Percentiles rank a stretch among this genome's conserved stretches.
Evolutionary conservation across 2,329 filamentous ascomycete genomes (phyloP).

Genomic region (Trichoderma oligosporum): DNA sequence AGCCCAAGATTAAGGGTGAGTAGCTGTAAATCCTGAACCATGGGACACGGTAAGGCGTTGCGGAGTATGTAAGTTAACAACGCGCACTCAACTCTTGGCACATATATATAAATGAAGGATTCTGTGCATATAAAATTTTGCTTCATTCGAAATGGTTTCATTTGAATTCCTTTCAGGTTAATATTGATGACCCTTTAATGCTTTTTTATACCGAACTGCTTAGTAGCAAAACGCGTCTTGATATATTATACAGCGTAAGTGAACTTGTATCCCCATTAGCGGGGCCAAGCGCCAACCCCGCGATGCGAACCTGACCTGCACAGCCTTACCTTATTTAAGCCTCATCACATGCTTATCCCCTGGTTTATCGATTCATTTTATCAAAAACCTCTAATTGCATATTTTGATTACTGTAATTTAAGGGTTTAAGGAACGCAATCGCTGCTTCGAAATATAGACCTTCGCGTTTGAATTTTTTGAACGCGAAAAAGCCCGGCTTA

Average conservation of each 20-base stretch:
- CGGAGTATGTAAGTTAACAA: not conserved
- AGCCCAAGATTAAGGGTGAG: slow-evolving; percentile 46
- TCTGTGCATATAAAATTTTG: not conserved
- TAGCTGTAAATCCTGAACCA: slow-evolving; percentile 21
- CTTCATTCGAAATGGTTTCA: too few species aligned
- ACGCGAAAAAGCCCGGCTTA: not conserved
- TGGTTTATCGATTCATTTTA: not conserved
- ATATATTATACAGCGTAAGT: too few species aligned
- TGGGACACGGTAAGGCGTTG: not conserved
- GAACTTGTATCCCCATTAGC: not conserved
- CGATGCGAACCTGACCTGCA: slow-evolving; percentile 12
- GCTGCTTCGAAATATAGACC: not conserved
- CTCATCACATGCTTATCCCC: slow-evolving; percentile 3
- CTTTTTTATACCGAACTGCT: too few species aligned
- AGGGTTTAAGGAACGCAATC: not conserved
- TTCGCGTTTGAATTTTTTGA: not conserved
- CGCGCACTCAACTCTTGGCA: slow-evolving; percentile 8
- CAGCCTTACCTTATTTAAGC: slow-evolving; percentile 9
- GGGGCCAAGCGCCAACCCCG: not conserved
- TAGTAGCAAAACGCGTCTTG: too few species aligned
- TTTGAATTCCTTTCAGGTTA: too few species aligned
- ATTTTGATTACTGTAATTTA: not conserved
- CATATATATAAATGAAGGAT: not conserved
- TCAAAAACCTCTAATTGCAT: not conserved
- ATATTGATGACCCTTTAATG: too few species aligned